Base-by-base conservation (phyloP, 257 asterid genomes). In the Sherardia arvensis region DNA sequence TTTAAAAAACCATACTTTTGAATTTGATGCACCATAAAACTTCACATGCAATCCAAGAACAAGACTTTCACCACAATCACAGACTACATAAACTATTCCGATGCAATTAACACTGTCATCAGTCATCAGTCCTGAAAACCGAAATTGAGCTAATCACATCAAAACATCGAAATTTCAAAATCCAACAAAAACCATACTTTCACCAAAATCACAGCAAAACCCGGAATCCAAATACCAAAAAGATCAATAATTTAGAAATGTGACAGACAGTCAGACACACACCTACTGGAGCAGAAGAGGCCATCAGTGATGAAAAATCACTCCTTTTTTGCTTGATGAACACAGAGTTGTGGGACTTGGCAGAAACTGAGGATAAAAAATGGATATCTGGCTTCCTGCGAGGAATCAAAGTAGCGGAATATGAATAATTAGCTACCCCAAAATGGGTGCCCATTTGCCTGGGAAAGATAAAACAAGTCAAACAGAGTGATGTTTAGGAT, bases 361-460 rank as follows among this genome's bases (percentile, higher is more conserved):
- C 40, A 59, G 83, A 54, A 53, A 73, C 62, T 10, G 83, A 60
- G 26, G 82, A 59, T 23, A 68, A 62, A 61, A 75, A 64, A 32
- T 61, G 27, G 22, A 76, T 1, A 3, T 75, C 45, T 47, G 45
- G 67, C 7, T 21, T 28, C 20, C 38, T 63, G 59, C 20, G 11
- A 40, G 33, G n/a, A 6, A 62, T 27, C 27, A 27, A 26, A 25
- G 27, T 5, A 18, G 57, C 43, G 20, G 40, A n/a, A 2, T n/a
- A n/a, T 27, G 59, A 22, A 20, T 9, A 27, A 9, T 47, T 63
- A 11, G 29, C 10, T 25, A 43, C 23, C 22, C 30, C 21, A 17
- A 49, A 15, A 5, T 30, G 29, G 73, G 47, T 49, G 67, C 45
- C 73, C 73, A 61, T 68, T 53, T 66, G 62, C 32, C 20, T 56